Percentiles rank a stretch among this genome's conserved stretches.
phyloP scores from a whole-genome alignment of 2,329 filamentous ascomycete species.

The Aspergillus cejpii region DNA sequence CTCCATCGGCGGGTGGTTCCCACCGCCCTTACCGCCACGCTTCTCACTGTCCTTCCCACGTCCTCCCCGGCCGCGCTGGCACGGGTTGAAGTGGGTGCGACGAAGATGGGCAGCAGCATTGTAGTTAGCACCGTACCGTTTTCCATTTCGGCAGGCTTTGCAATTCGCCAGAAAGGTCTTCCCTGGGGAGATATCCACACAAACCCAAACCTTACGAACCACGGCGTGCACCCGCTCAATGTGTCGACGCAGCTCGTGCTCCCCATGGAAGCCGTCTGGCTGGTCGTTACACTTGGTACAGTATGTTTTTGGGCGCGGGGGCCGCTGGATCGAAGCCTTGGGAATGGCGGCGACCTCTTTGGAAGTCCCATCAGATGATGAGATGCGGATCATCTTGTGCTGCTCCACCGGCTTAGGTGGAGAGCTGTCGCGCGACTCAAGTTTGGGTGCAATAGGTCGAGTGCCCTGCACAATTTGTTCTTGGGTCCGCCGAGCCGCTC shows the following conservation, averaged over 20 bases:
- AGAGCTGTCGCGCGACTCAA: constrained; percentile 29
- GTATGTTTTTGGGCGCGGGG: constrained; percentile 63
- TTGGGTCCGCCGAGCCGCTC: constrained; percentile 43
- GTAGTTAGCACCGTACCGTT: constrained; percentile 86
- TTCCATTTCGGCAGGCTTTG: constrained; percentile 70
- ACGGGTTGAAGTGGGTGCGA: constrained; percentile 76
- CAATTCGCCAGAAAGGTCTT: constrained; percentile 67
- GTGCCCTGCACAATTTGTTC: constrained; percentile 45
- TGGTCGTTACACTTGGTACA: constrained; percentile 66
- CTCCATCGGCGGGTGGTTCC: constrained; percentile 57
- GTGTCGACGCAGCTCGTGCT: constrained; percentile 71
- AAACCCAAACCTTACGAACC: constrained; percentile 56
- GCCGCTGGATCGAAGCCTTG: constrained; percentile 55
- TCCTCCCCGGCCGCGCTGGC: constrained; percentile 50
- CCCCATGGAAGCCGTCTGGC: constrained; percentile 73
- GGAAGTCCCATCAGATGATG: constrained; percentile 48
- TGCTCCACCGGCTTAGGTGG: constrained; percentile 31
- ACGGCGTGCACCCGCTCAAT: constrained; percentile 59
- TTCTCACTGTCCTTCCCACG: constrained; percentile 54
- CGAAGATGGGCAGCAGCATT: constrained; percentile 89
- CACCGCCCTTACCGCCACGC: constrained; percentile 56
- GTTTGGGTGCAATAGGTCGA: constrained; percentile 48
- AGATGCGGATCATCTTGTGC: constrained; percentile 48
- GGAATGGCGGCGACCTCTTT: constrained; percentile 51
- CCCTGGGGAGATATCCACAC: constrained; percentile 53